Evolutionary conservation across 2,329 filamentous ascomycete genomes (phyloP).

Genomic region (Xylaria sp.): DNA sequence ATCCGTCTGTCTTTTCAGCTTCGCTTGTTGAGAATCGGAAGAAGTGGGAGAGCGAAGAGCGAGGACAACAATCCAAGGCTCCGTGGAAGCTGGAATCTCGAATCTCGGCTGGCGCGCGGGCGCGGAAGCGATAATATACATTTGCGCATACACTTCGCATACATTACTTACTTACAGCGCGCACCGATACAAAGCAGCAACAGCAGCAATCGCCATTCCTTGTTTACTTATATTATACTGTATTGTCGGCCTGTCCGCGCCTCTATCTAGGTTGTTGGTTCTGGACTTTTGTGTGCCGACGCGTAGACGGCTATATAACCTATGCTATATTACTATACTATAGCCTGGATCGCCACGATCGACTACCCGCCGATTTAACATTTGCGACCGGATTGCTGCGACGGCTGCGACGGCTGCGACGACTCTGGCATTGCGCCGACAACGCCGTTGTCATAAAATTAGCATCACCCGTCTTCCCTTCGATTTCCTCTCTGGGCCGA

Average conservation of each 20-base stretch:
- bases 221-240: neutral
- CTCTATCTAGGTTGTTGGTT: neutral
- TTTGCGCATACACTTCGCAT: too few relatives aligned
- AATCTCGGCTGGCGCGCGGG: constrained; percentile 14
- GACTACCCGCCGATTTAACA: constrained; percentile 15
- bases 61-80: neutral
- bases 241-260: neutral
- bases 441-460: neutral
- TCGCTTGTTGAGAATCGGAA: constrained; percentile 9
- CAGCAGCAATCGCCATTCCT: constrained; percentile 1
- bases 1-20: constrained; percentile 17
- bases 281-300: neutral
- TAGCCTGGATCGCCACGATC: constrained; percentile 20
- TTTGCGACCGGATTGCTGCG: neutral
- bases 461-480: neutral
- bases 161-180: neutral
- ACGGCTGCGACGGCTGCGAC: constrained; percentile 1
- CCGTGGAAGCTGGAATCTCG: neutral
- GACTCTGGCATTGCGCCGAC: constrained; percentile 3
- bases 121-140: constrained; percentile 16
- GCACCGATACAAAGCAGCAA: constrained; percentile 15
- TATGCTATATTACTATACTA: constrained; percentile 11
- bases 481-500: neutral
- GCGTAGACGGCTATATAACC: constrained; percentile 2
- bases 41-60: neutral